Evolutionary conservation across 2,329 filamentous ascomycete species (phyloP).

Genomic region (Paecilomyces formosus): DNA sequence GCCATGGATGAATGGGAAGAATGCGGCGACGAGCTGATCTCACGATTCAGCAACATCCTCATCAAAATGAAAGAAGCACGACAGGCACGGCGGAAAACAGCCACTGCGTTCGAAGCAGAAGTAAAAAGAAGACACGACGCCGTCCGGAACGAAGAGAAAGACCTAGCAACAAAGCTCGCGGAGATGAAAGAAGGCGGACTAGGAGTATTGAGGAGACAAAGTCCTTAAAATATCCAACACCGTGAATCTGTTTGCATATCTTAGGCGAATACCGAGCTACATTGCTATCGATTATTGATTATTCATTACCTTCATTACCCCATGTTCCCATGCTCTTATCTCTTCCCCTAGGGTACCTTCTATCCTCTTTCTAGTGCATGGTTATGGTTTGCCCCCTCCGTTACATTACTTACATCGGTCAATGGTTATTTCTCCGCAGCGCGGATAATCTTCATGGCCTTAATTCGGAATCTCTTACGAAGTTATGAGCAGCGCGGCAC

Average conservation of each 20-base stretch:
- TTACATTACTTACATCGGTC: neutral
- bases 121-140: slow-evolving; percentile 46
- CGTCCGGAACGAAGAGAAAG: slow-evolving; percentile 42
- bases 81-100: slow-evolving; percentile 46
- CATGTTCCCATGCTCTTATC: no score
- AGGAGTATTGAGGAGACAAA: slow-evolving; percentile 40
- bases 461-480: neutral
- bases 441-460: neutral
- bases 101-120: slow-evolving; percentile 47
- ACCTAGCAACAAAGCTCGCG: slow-evolving; percentile 43
- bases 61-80: slow-evolving; percentile 46
- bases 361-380: neutral
- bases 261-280: neutral
- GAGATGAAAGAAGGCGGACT: slow-evolving; percentile 50
- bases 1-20: slow-evolving; percentile 53
- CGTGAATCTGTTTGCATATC: neutral
- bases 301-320: no score
- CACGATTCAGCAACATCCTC: slow-evolving; percentile 46
- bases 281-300: neutral
- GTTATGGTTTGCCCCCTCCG: neutral
- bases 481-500: neutral
- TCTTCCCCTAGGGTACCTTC: neutral
- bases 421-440: neutral
- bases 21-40: slow-evolving; percentile 54
- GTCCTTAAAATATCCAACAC: neutral